Evolutionary conservation across 345 rosid genomes (phyloP).

Genomic region (Ricinus communis): DNA sequence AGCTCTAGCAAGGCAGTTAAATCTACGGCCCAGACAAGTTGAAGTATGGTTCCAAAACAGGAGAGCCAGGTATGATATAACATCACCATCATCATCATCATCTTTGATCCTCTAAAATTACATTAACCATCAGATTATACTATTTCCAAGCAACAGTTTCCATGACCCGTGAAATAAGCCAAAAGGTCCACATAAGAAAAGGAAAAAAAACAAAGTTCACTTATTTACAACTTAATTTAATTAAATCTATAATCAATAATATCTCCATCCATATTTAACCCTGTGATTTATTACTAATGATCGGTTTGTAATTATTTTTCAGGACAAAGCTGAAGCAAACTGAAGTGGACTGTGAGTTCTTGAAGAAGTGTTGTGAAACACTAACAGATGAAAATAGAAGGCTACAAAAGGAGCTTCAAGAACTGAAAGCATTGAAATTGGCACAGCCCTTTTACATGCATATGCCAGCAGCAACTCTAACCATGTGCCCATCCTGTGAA

Average conservation of each 20-base stretch:
- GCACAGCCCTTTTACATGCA: slow-evolving; percentile 35
- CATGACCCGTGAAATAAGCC: slow-evolving; percentile 1
- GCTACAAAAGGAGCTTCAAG: slow-evolving; percentile 26
- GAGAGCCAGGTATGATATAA: slow-evolving; percentile 69
- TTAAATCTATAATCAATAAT: too few species aligned
- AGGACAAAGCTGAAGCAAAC: slow-evolving; percentile 38
- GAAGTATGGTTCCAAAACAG: slow-evolving; percentile 99
- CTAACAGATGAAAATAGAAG: slow-evolving; percentile 33
- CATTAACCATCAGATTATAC: too few species aligned
- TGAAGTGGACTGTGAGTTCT: slow-evolving; percentile 31
- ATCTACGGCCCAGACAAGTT: slow-evolving; percentile 86
- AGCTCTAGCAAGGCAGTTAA: slow-evolving; percentile 74
- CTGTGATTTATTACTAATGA: background rate
- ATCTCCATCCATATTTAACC: background rate
- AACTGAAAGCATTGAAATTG: slow-evolving; percentile 28
- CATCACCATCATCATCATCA: background rate
- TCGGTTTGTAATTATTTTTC: background rate
- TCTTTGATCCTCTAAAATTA: background rate
- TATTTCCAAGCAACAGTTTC: background rate
- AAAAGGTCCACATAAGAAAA: slow-evolving; percentile 17
- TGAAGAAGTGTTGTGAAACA: slow-evolving; percentile 34
- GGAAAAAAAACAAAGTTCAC: background rate
- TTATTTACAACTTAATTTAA: too few species aligned
- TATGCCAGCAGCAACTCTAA: slow-evolving; percentile 30
- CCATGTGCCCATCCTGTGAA: slow-evolving; percentile 46